These are phyloP conservation scores for Monosporascus sp. DNA, from an alignment of 2,329 filamentous ascomycete genomes.

Conservation along the genomic window DNA sequence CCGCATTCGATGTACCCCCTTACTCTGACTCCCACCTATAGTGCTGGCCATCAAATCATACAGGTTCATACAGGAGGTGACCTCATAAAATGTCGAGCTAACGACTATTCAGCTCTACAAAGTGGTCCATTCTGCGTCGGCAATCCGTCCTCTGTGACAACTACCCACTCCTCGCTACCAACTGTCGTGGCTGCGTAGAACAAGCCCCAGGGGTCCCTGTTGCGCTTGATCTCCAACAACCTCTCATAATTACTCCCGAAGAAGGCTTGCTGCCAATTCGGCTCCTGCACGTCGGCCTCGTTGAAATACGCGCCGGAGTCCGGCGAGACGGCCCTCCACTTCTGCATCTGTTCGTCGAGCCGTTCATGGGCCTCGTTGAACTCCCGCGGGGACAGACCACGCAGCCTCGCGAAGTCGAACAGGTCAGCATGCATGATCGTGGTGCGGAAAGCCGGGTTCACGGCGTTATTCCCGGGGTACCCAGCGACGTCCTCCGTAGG, in stretches of 20 bases:
- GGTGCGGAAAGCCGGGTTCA: conserved; percentile 40
- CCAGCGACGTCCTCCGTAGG: conserved; percentile 24
- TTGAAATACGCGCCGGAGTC: conserved; percentile 43
- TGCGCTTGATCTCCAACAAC: conserved; percentile 39
- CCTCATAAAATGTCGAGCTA: background rate
- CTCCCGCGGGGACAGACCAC: conserved; percentile 15
- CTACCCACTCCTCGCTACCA: conserved; percentile 1
- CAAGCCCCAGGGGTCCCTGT: conserved; percentile 23
- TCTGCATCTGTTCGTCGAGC: conserved; percentile 18
- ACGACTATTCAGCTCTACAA: conserved; percentile 20
- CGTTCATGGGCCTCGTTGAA: conserved; percentile 13
- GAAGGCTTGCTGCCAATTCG: conserved; percentile 38
- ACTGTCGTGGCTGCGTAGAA: conserved; percentile 1
- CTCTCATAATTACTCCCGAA: conserved; percentile 40
- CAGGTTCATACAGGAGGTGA: too few species aligned
- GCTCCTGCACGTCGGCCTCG: conserved; percentile 45
- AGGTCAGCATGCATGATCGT: conserved; percentile 28
- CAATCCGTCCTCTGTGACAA: conserved; percentile 19
- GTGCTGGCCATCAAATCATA: too few species aligned
- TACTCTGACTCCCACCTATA: too few species aligned
- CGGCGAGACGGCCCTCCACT: conserved; percentile 29
- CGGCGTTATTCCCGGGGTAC: conserved; percentile 27
- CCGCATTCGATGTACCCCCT: too few species aligned
- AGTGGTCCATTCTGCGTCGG: conserved; percentile 31
- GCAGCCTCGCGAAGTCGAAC: conserved; percentile 14